These are phyloP conservation scores for Pestalotiopsis sp. DNA, from an alignment of 2,329 filamentous ascomycete species.

Conservation along the genomic window DNA sequence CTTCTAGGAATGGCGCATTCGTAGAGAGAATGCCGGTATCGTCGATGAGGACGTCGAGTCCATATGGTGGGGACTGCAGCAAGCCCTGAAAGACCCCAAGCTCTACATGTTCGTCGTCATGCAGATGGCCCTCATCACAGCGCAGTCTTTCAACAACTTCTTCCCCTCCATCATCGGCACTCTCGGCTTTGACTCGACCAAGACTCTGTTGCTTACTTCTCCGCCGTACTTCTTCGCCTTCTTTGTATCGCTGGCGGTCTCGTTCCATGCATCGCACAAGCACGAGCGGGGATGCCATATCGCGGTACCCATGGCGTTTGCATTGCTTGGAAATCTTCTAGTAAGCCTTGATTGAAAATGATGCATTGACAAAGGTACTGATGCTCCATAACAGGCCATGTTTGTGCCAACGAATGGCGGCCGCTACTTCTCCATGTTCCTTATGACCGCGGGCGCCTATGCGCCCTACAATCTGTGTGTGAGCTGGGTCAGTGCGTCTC, in stretches of 20 bases:
- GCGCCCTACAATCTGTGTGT: constrained; percentile 18
- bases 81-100: constrained; percentile 23
- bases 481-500: constrained; percentile 22
- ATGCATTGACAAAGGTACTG: too few species aligned
- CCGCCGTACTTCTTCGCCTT: constrained; percentile 22
- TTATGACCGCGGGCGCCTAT: constrained; percentile 20
- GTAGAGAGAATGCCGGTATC: constrained; percentile 25
- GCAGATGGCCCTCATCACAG: constrained; percentile 23
- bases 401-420: constrained; percentile 21
- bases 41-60: constrained; percentile 24
- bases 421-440: constrained; percentile 23
- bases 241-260: constrained; percentile 17
- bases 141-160: constrained; percentile 22
- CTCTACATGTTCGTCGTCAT: constrained; percentile 25
- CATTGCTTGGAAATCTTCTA: constrained; percentile 13
- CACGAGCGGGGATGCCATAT: constrained; percentile 23
- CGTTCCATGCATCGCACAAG: constrained; percentile 23
- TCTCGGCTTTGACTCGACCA: constrained; percentile 19
- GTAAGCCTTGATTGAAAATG: too few species aligned
- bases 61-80: constrained; percentile 17
- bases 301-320: constrained; percentile 19
- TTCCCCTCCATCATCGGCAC: constrained; percentile 20
- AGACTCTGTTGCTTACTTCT: constrained; percentile 21
- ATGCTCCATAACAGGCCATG: constrained; percentile 5
- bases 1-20: constrained; percentile 24